phyloP scores from a whole-genome alignment of 768 basidiomycete species.

The Pleurotus tuber-regium region DNA sequence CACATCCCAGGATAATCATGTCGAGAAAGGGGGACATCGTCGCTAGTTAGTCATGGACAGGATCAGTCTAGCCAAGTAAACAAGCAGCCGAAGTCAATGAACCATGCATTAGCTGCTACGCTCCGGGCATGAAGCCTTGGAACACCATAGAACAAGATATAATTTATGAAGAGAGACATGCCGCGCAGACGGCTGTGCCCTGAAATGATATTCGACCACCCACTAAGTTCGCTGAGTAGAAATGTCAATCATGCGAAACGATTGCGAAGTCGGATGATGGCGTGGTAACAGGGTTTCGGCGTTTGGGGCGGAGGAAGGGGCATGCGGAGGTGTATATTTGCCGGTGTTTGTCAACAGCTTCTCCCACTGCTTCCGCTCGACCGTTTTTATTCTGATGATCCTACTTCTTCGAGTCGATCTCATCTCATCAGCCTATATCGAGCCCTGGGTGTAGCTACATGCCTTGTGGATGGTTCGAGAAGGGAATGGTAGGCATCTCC shows the following conservation, averaged over 20 bases:
- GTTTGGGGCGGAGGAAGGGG: too few relatives aligned
- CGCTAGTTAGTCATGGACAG: neutral
- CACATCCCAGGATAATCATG: neutral
- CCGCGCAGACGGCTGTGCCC: neutral
- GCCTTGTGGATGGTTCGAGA: neutral
- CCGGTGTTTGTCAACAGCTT: neutral
- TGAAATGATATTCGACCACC: neutral
- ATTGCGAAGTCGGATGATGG: neutral
- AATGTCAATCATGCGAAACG: constrained; percentile 6
- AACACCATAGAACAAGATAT: neutral
- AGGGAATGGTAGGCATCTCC: neutral
- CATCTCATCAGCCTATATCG: neutral
- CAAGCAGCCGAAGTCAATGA: neutral
- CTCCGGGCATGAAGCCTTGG: neutral
- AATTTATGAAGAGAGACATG: neutral
- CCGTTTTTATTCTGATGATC: neutral
- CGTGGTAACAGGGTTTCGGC: neutral
- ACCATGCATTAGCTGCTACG: neutral
- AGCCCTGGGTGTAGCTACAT: neutral
- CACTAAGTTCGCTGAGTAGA: neutral
- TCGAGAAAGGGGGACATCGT: neutral
- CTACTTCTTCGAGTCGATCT: neutral
- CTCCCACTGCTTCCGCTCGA: neutral
- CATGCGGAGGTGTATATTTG: neutral
- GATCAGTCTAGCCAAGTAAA: neutral